These are phyloP conservation scores for Carex pumila DNA, from an alignment of 176 grass and related monocot genomes.

Conservation along the genomic window DNA sequence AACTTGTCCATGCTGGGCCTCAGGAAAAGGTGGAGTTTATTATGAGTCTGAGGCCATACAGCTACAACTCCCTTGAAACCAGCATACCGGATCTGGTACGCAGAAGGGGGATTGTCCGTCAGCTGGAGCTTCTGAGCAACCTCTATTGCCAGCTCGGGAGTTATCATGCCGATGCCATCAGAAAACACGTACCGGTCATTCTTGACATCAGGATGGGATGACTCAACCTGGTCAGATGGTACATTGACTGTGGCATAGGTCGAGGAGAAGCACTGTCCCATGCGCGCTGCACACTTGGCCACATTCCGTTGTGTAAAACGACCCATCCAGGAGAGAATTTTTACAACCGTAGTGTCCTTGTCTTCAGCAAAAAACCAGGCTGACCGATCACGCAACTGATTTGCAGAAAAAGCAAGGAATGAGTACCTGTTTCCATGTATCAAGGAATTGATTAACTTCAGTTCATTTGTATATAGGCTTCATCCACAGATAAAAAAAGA, in stretches of 20 bases:
- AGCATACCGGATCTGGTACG: conserved; percentile 85
- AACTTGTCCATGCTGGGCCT: conserved; percentile 89
- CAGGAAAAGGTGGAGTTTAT: conserved; percentile 42
- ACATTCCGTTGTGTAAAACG: conserved; percentile 57
- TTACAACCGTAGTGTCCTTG: conserved; percentile 32
- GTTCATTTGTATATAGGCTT: background rate
- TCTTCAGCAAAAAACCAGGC: conserved; percentile 90
- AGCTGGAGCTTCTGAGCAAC: conserved; percentile 55
- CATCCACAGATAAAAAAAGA: background rate
- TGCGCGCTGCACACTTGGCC: conserved; percentile 65
- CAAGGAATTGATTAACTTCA: background rate
- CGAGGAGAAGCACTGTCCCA: conserved; percentile 95
- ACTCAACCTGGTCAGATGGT: conserved; percentile 32
- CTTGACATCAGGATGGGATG: conserved; percentile 40
- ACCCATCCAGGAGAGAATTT: conserved; percentile 72
- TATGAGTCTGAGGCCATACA: conserved; percentile 32
- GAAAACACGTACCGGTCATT: conserved; percentile 59
- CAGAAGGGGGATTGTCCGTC: conserved; percentile 56
- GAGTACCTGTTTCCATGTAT: conserved; percentile 61
- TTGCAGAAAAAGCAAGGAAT: conserved; percentile 80
- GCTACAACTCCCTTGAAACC: conserved; percentile 84
- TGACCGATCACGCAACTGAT: conserved; percentile 77
- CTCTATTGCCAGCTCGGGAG: conserved; percentile 61
- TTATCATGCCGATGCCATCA: conserved; percentile 82
- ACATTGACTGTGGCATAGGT: conserved; percentile 74